Evolutionary conservation across 1,284 basidiomycete species (phyloP), one percentile per base, ranked within the genome.

Genomic region (Sporisorium scitamineum): DNA sequence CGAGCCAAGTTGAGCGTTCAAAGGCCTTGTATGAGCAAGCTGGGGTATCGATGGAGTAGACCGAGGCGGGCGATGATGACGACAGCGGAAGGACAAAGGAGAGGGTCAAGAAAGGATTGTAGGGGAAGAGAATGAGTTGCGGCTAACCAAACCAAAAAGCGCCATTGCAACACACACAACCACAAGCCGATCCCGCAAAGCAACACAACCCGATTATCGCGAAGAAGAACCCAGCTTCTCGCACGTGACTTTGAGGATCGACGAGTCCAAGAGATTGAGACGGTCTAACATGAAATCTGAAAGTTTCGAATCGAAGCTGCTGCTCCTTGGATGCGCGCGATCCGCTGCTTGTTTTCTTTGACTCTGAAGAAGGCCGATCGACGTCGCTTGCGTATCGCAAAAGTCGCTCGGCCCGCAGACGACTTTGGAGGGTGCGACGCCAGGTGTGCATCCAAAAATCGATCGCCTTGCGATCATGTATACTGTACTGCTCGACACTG

Each of bases 101-200:
- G 27, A 55, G 27, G 10, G 22, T 4, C 34, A 18, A 11, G 29
- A 44, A 31, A 31, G 54, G 27, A 20, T 41, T 39, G 34, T 20
- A 42, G 18, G 14, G 5, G 20, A 37, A 14, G 14, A 6, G 37
- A 39, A 13, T 18, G 41, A 42, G 41, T 20, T 48, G 27, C 47
- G 47, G 16, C 37, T n/a, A n/a, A n/a, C n/a, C n/a, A 42, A 42
- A 22, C 16, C 37, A 27, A 18, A 42, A 54, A 54, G 41, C 54
- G 44, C 44, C 54, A 55, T n/a, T n/a, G n/a, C 54, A 20, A 10
- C 20, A n/a, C 14, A 24, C 37, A 42, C n/a, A 39, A 6, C 39
- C 16, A 41, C 45, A 37, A 54, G 52, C 39, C 37, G 52, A 54
- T 41, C 27, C 26, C 34, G 52, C 52, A 39, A 26, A 29, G 27